These are phyloP conservation scores for Ganoderma lucidum DNA, from an alignment of 1,284 basidiomycete species.

Conservation along the genomic window DNA sequence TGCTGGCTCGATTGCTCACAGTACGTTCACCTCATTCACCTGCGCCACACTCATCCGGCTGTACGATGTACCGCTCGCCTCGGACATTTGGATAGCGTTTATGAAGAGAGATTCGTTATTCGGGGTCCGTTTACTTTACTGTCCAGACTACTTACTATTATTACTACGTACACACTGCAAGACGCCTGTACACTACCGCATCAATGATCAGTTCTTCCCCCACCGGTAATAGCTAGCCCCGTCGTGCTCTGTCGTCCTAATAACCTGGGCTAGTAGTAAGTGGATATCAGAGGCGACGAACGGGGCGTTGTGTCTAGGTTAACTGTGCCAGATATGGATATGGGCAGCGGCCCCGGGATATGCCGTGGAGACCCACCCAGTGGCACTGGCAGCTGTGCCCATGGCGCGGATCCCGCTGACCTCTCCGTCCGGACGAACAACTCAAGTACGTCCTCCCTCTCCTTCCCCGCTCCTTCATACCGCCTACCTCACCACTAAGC, in stretches of 20 bases:
- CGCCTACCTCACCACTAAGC: conserved; percentile 10
- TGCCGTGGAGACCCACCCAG: conserved; percentile 16
- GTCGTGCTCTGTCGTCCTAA: not conserved
- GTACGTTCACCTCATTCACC: conserved; percentile 29
- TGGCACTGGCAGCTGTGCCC: not conserved
- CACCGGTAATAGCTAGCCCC: conserved; percentile 3
- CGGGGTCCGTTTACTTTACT: conserved; percentile 18
- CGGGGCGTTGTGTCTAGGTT: not conserved
- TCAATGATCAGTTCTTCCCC: conserved; percentile 33
- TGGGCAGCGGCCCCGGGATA: conserved; percentile 16
- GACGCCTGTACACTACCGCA: conserved; percentile 32
- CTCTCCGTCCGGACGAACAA: conserved; percentile 29
- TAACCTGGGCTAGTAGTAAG: not conserved
- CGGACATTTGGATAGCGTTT: conserved; percentile 25
- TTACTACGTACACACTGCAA: conserved; percentile 26
- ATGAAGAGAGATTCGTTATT: conserved; percentile 20
- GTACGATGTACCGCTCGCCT: conserved; percentile 6
- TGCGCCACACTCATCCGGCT: conserved; percentile 29
- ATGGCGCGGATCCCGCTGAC: conserved; percentile 16
- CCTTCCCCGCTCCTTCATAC: conserved; percentile 9
- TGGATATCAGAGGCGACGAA: not conserved
- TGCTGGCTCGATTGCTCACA: conserved; percentile 19
- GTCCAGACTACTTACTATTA: conserved; percentile 13
- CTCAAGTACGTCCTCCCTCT: conserved; percentile 18
- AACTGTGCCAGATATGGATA: conserved; percentile 1